phyloP scores from a whole-genome alignment of 768 basidiomycete species.

The Mycena polygramma region DNA sequence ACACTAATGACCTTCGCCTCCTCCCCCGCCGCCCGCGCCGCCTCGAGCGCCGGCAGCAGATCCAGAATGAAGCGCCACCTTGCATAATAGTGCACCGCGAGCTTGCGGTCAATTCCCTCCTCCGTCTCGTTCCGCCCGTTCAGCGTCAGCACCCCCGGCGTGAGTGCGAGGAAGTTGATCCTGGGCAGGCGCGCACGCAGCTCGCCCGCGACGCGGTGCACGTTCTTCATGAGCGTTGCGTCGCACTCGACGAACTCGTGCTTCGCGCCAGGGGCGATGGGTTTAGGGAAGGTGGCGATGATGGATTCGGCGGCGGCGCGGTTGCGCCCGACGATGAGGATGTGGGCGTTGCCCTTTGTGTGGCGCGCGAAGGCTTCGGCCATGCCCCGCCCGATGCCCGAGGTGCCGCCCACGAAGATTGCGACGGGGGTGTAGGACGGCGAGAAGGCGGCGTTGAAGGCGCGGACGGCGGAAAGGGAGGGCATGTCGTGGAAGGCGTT shows the following conservation, averaged over 20 bases:
- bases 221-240: slow-evolving; percentile 64
- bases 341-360: slow-evolving; percentile 64
- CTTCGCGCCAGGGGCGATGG: slow-evolving; percentile 36
- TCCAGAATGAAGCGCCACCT: slow-evolving; percentile 65
- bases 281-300: slow-evolving; percentile 57
- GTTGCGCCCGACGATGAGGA: slow-evolving; percentile 68
- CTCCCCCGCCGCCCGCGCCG: slow-evolving; percentile 60
- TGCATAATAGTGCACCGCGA: slow-evolving; percentile 65
- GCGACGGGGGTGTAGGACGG: slow-evolving; percentile 46
- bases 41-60: slow-evolving; percentile 57
- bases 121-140: slow-evolving; percentile 56
- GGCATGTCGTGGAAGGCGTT: slow-evolving; percentile 40
- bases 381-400: slow-evolving; percentile 64
- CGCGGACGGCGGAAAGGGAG: slow-evolving; percentile 44
- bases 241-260: slow-evolving; percentile 70
- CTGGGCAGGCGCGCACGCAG: slow-evolving; percentile 53
- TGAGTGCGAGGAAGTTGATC: slow-evolving; percentile 67
- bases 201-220: slow-evolving; percentile 48
- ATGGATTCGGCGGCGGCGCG: slow-evolving; percentile 60
- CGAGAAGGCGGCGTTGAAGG: slow-evolving; percentile 49
- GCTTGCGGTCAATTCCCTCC: slow-evolving; percentile 60
- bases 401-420: slow-evolving; percentile 60
- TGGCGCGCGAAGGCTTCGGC: slow-evolving; percentile 59
- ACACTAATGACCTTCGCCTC: slow-evolving; percentile 65
- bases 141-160: slow-evolving; percentile 57